A percentile compares a stretch with the other conserved stretches of the same genome.
Conservation (phyloP, 371 early-diverging fungal genomes). For the Batkoa obscura region DNA sequence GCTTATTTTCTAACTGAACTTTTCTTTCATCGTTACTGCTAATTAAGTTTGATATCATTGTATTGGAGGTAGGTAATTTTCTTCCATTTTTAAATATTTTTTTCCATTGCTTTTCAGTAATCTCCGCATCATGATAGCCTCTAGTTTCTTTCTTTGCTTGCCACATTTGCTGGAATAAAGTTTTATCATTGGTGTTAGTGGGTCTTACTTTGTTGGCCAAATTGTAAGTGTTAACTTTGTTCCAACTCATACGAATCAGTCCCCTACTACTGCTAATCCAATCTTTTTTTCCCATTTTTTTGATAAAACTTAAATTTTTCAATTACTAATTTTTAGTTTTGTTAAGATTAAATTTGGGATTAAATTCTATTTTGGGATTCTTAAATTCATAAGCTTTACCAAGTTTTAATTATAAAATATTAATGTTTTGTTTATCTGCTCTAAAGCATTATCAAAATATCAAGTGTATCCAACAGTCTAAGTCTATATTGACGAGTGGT, state of each 20-base stretch:
- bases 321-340: no score
- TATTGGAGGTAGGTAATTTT: constrained; percentile 49
- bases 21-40: background rate
- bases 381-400: no score
- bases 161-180: constrained; percentile 89
- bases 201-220: constrained; percentile 36
- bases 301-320: no score
- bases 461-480: no score
- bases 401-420: no score
- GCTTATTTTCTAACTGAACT: constrained; percentile 1
- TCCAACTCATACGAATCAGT: constrained; percentile 84
- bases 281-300: background rate
- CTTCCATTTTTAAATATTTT: constrained; percentile 33
- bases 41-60: background rate
- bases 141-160: constrained; percentile 79
- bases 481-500: no score
- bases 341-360: no score
- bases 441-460: no score
- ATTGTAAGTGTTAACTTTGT: constrained; percentile 75
- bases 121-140: constrained; percentile 73
- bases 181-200: constrained; percentile 36
- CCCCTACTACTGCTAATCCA: constrained; percentile 1
- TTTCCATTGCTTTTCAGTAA: constrained; percentile 69
- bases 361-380: no score
- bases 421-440: no score